Percentiles rank a stretch among this genome's conserved stretches.
Evolutionary conservation across 176 grass and related monocot genomes (phyloP).

Genomic region (Raddia distichophylla): DNA sequence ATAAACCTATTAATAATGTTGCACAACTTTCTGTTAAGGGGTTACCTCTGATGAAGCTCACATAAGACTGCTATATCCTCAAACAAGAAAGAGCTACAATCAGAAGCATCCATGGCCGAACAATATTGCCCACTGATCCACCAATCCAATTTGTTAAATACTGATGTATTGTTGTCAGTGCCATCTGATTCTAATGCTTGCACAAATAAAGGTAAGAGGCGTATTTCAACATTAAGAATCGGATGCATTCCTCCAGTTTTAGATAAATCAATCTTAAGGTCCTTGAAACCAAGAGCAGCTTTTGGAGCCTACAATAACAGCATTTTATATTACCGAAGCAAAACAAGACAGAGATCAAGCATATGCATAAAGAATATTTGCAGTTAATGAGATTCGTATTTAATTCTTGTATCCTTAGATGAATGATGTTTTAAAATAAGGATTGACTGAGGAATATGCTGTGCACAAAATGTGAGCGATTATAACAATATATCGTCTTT

Average conservation of each 20-base stretch:
- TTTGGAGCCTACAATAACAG: constrained; percentile 69
- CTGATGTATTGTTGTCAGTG: constrained; percentile 43
- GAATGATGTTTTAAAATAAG: not conserved
- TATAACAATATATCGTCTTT: not conserved
- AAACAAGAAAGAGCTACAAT: constrained; percentile 54
- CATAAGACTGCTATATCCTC: constrained; percentile 52
- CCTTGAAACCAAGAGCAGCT: constrained; percentile 73
- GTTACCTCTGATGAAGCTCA: constrained; percentile 57
- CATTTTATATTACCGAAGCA: constrained; percentile 34
- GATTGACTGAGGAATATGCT: not conserved
- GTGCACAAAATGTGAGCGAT: constrained; percentile 16
- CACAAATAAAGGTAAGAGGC: constrained; percentile 70
- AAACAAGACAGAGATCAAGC: constrained; percentile 15
- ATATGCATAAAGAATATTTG: constrained; percentile 13
- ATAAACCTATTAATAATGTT: not conserved
- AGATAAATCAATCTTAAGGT: constrained; percentile 69
- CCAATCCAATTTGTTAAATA: constrained; percentile 56
- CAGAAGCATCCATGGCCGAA: constrained; percentile 63
- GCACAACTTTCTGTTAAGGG: constrained; percentile 25
- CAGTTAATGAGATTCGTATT: not conserved
- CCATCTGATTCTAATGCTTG: constrained; percentile 55
- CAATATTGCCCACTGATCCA: constrained; percentile 52
- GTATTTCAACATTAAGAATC: constrained; percentile 60
- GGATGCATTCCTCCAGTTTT: constrained; percentile 63
- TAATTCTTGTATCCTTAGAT: not conserved